Percentiles rank a stretch among this genome's conserved stretches.
Conservation (phyloP, 441 rosid species). For the Breynia disticha region DNA sequence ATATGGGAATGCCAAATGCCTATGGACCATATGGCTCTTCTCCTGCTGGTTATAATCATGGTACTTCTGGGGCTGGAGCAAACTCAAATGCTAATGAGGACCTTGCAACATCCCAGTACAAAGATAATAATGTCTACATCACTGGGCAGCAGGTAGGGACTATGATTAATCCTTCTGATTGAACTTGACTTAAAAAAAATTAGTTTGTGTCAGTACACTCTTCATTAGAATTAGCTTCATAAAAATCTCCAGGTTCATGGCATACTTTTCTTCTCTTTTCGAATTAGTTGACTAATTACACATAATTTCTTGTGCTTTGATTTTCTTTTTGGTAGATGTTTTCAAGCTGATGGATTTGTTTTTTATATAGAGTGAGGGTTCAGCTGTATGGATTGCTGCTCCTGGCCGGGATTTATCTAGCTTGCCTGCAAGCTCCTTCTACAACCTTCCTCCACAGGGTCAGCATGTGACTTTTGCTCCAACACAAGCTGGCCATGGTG, state of each 20-base stretch:
- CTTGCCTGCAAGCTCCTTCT: conserved; percentile 66
- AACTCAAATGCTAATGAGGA: conserved; percentile 66
- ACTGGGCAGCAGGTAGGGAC: conserved; percentile 60
- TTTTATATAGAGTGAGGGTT: conserved; percentile 65
- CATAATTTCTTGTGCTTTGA: too few species aligned
- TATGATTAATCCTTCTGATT: conserved; percentile 8
- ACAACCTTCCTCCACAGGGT: conserved; percentile 75
- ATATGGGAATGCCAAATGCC: conserved; percentile 67
- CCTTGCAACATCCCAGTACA: conserved; percentile 62
- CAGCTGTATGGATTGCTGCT: conserved; percentile 80
- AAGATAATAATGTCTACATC: conserved; percentile 68
- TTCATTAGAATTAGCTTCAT: not conserved
- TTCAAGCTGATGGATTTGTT: conserved; percentile 12
- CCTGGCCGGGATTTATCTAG: conserved; percentile 66
- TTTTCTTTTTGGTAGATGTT: not conserved
- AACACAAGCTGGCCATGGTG: conserved; percentile 61
- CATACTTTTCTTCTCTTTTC: too few species aligned
- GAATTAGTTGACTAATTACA: too few species aligned
- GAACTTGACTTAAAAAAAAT: not conserved
- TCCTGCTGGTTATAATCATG: conserved; percentile 64
- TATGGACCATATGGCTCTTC: conserved; percentile 77
- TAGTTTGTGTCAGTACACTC: not conserved
- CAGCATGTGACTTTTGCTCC: conserved; percentile 78
- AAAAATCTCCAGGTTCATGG: too few species aligned
- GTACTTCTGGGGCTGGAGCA: conserved; percentile 53